Evolutionary conservation across 176 grass and related monocot species (phyloP), one percentile per base, ranked within the genome.

Genomic region (Guadua angustifolia): DNA sequence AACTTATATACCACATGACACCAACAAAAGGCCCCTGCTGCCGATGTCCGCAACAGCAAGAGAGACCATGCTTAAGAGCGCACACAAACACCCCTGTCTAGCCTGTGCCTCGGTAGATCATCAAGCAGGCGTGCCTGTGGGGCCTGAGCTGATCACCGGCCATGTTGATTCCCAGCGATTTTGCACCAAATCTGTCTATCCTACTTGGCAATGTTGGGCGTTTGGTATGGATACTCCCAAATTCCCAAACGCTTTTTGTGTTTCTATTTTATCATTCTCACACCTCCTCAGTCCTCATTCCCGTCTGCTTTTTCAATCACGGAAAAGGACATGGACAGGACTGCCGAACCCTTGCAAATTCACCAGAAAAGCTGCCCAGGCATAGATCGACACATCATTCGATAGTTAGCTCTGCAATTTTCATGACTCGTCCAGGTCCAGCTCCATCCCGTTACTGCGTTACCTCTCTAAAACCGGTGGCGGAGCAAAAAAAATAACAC

Each of bases 141-240:
- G 88, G 9, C 78, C 83, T n/a, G 1, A 18, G 9, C 18, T 24
- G 57, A 77, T 67, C 79, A 68, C 88, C 84, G 73, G 44, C 80
- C 84, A 87, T 33, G 13, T n/a, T 3, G 26, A 73, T 85, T 43
- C 69, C 4, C 61, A 47, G 81, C 67, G 57, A 82, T 44, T 39
- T 21, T 69, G 65, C 77, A 32, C 40, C 67, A 22, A 83, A 62
- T 61, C 59, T 13, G 63, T 70, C 52, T 33, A 56, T 58, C 52
- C 55, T 18, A 45, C 38, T 49, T 5, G 43, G 38, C 36, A 68
- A 68, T 26, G 77, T 9, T 76, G 82, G 62, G 3, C 9, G 25
- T 75, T n/a, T 6, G 25, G 58, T 57, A 19, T 9, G 81, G 39
- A 36, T 29, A 29, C 29, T 29, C 35, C 35, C 35, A 1, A 3